Conservation (phyloP, 176 grass and related monocot genomes). For the Oryza punctata region DNA sequence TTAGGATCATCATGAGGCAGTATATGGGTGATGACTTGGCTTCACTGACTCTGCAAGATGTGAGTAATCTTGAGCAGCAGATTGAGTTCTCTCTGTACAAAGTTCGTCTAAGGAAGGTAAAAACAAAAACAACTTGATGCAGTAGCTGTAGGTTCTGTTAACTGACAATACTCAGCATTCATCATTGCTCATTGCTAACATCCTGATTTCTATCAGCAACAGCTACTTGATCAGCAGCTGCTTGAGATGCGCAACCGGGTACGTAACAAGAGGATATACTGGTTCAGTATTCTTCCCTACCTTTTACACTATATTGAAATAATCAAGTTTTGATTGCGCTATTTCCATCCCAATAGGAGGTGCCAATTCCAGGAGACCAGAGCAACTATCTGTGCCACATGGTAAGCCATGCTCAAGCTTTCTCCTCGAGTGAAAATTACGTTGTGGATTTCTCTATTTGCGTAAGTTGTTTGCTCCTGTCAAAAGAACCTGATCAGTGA, state of each 20-base stretch:
- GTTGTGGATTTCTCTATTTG: neutral
- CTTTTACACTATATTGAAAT: neutral
- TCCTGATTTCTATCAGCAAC: constrained; percentile 42
- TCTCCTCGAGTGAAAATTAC: neutral
- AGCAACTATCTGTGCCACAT: constrained; percentile 51
- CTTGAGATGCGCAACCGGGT: constrained; percentile 59
- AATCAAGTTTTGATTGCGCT: neutral
- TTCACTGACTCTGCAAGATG: constrained; percentile 44
- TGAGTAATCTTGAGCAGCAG: constrained; percentile 61
- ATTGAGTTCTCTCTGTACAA: constrained; percentile 59
- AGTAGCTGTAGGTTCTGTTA: neutral
- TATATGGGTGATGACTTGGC: constrained; percentile 59
- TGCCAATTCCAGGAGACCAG: constrained; percentile 43
- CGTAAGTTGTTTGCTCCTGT: constrained; percentile 13
- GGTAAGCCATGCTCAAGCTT: constrained; percentile 22
- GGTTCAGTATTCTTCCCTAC: neutral
- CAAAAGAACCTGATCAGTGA: constrained; percentile 26
- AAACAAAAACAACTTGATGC: neutral
- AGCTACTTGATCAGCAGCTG: constrained; percentile 61
- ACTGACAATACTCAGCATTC: neutral
- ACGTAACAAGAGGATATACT: neutral
- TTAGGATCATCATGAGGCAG: constrained; percentile 50
- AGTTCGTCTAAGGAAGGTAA: constrained; percentile 66
- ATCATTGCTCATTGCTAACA: neutral
- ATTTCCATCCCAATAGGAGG: constrained; percentile 29